phyloP scores from a whole-genome alignment of 2,329 filamentous ascomycete species.

The Setomelanomma holmii region DNA sequence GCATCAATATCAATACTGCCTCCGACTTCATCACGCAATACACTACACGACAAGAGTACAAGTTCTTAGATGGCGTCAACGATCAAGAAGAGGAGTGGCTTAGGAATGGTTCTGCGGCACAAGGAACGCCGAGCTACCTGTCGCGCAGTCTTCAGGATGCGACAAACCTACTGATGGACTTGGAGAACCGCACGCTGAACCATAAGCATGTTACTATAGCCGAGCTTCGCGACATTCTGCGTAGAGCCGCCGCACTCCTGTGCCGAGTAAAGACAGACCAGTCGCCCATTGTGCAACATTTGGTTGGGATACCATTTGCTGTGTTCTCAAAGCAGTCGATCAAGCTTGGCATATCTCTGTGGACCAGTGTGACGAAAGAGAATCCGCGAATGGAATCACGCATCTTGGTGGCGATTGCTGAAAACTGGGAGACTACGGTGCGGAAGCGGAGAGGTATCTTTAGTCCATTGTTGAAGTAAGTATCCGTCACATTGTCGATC shows the following conservation, averaged over 20 bases:
- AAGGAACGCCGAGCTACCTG: slow-evolving; percentile 27
- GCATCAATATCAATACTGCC: slow-evolving; percentile 82
- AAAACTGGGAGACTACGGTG: slow-evolving; percentile 89
- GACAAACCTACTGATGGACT: slow-evolving; percentile 69
- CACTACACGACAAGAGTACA: slow-evolving; percentile 94
- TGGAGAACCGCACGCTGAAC: slow-evolving; percentile 74
- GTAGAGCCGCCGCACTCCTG: slow-evolving; percentile 83
- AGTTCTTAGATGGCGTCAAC: slow-evolving; percentile 78
- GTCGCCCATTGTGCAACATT: slow-evolving; percentile 79
- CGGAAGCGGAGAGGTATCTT: slow-evolving; percentile 82
- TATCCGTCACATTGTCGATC: slow-evolving; percentile 10
- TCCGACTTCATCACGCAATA: slow-evolving; percentile 98
- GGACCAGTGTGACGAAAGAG: slow-evolving; percentile 96
- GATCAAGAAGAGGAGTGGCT: slow-evolving; percentile 70
- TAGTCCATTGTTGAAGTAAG: slow-evolving; percentile 70
- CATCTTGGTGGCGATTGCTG: slow-evolving; percentile 83
- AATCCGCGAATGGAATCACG: slow-evolving; percentile 87
- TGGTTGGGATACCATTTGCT: slow-evolving; percentile 91
- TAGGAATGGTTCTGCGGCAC: slow-evolving; percentile 55
- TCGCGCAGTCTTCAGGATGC: slow-evolving; percentile 58
- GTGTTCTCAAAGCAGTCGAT: slow-evolving; percentile 96
- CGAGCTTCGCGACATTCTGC: slow-evolving; percentile 81
- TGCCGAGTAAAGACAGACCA: slow-evolving; percentile 79
- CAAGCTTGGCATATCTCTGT: slow-evolving; percentile 92
- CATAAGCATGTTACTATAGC: slow-evolving; percentile 73